phyloP scores from a whole-genome alignment of 208 protist genomes.

The Acanthamoeba comandoni region DNA sequence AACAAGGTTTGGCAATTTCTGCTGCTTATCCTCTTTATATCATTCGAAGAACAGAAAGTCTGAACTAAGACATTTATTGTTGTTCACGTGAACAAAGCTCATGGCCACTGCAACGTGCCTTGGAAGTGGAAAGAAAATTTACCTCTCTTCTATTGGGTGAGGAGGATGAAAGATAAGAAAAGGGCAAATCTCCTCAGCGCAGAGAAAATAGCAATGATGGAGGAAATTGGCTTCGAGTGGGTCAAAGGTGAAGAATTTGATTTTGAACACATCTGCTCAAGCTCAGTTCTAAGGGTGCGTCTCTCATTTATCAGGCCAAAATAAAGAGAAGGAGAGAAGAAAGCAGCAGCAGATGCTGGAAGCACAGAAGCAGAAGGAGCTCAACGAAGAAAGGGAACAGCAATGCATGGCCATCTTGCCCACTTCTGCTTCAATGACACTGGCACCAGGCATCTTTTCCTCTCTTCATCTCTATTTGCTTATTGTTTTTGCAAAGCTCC shows the following conservation, averaged over 20 bases:
- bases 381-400: constrained; percentile 36
- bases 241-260: constrained; percentile 10
- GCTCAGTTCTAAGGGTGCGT: no score
- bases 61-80: no score
- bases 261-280: no score
- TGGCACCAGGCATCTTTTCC: no score
- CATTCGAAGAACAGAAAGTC: no score
- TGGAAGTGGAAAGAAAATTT: constrained; percentile 71
- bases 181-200: constrained; percentile 14
- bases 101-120: constrained; percentile 67
- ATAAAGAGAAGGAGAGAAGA: constrained; percentile 68
- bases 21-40: no score
- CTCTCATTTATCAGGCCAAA: not conserved
- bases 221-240: constrained; percentile 70
- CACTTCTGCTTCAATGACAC: no score
- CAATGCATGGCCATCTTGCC: not conserved
- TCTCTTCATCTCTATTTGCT: no score
- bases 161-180: constrained; percentile 65
- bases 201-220: constrained; percentile 45
- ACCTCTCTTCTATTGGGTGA: constrained; percentile 68
- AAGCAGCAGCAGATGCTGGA: constrained; percentile 49
- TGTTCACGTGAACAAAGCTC: not conserved
- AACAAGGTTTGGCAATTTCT: not conserved
- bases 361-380: constrained; percentile 66
- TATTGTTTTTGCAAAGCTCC: no score